Evolutionary conservation across 768 basidiomycete species (phyloP).

Genomic region (Mrakia blollopis): DNA sequence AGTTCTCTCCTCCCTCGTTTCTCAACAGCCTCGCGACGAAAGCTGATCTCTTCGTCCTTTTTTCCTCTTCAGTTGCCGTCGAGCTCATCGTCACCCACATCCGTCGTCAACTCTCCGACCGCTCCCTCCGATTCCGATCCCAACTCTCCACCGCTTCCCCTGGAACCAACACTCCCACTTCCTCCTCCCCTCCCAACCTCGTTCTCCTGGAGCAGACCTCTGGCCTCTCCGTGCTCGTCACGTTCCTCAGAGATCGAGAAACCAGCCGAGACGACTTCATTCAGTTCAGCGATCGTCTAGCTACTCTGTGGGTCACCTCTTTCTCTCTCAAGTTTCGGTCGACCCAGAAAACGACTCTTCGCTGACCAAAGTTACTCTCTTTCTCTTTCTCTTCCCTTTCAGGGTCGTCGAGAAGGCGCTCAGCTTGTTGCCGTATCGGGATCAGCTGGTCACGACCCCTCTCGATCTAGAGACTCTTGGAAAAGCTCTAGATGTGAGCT

Average conservation of each 20-base stretch:
- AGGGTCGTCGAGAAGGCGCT: slow-evolving; percentile 73
- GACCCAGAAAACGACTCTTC: background rate
- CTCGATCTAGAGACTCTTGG: slow-evolving; percentile 56
- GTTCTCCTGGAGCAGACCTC: slow-evolving; percentile 69
- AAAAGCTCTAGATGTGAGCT: slow-evolving; percentile 54
- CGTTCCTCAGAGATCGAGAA: slow-evolving; percentile 68
- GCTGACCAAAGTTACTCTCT: background rate
- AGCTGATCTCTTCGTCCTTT: background rate
- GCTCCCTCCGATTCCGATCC: slow-evolving; percentile 65
- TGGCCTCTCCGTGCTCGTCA: slow-evolving; percentile 88
- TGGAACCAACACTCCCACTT: background rate
- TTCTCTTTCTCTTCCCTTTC: background rate
- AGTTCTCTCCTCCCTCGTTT: background rate
- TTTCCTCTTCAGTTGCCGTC: slow-evolving; percentile 60
- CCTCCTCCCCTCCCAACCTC: slow-evolving; percentile 46
- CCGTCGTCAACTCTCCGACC: slow-evolving; percentile 71
- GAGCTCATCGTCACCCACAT: slow-evolving; percentile 91
- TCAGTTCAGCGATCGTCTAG: slow-evolving; percentile 55
- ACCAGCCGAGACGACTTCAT: slow-evolving; percentile 80
- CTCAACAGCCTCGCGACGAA: too few species aligned
- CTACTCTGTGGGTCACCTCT: slow-evolving; percentile 17
- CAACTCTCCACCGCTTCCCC: slow-evolving; percentile 54
- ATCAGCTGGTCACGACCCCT: slow-evolving; percentile 60
- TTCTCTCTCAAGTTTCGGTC: background rate
- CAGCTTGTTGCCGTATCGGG: slow-evolving; percentile 69